A percentile compares a stretch with the other conserved stretches of the same genome.
phyloP scores from a whole-genome alignment of 768 basidiomycete species.

The Mrakia gelida region DNA sequence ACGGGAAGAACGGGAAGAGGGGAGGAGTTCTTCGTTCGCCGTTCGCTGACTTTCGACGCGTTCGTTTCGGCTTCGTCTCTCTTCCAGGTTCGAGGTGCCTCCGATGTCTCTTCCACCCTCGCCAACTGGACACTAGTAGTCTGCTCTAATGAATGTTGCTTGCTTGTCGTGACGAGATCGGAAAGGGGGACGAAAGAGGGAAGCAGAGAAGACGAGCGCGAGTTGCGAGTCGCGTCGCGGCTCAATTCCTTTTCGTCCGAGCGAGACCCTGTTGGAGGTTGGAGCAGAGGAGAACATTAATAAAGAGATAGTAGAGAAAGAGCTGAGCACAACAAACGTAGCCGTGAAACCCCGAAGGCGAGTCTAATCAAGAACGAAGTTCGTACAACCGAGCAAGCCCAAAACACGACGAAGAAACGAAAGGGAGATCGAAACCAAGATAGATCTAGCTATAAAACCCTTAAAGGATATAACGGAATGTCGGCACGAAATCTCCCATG shows the following conservation, averaged over 20 bases:
- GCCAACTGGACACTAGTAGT: neutral
- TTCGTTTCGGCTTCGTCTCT: neutral
- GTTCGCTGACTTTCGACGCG: neutral
- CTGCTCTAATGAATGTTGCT: neutral
- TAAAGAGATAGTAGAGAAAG: neutral
- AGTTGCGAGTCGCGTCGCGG: no score
- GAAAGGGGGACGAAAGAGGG: no score
- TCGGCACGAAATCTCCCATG: slow-evolving; percentile 22
- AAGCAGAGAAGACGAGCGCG: no score
- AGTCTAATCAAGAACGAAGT: no score
- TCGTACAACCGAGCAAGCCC: no score
- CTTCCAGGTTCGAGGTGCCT: slow-evolving; percentile 12
- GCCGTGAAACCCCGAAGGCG: no score
- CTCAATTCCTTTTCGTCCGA: neutral
- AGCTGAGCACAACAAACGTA: neutral
- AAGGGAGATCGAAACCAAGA: neutral
- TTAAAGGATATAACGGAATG: slow-evolving; percentile 25
- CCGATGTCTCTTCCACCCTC: neutral
- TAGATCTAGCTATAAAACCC: neutral
- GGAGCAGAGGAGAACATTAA: neutral
- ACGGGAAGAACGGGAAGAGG: no score
- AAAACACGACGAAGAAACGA: neutral
- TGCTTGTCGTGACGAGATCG: neutral
- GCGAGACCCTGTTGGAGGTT: no score
- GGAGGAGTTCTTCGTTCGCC: neutral